These are phyloP conservation scores for Xerocomus potaroensis DNA, from an alignment of 768 basidiomycete species.

Conservation along the genomic window DNA sequence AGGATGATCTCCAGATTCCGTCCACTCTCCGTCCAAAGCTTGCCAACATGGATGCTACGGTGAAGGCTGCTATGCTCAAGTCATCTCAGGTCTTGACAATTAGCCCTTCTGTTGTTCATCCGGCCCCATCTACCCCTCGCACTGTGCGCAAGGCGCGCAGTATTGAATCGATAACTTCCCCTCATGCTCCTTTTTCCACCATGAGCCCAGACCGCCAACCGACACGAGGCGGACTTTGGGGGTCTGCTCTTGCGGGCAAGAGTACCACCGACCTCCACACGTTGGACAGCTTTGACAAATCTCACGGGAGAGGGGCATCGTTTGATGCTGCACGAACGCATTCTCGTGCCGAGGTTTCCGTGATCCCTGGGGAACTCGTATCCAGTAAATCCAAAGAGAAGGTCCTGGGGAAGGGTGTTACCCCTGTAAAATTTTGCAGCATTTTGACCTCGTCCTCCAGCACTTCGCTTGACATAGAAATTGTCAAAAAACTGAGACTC, in stretches of 20 bases:
- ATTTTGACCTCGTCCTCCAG: constrained; percentile 66
- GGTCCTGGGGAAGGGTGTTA: constrained; percentile 45
- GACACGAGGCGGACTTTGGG: constrained; percentile 23
- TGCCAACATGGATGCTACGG: constrained; percentile 72
- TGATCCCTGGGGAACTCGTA: constrained; percentile 33
- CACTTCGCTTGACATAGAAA: constrained; percentile 75
- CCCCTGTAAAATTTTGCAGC: constrained; percentile 64
- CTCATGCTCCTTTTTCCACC: constrained; percentile 37
- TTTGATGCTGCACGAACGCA: constrained; percentile 51
- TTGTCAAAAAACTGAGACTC: constrained; percentile 82
- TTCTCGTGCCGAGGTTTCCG: constrained; percentile 51
- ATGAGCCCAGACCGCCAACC: constrained; percentile 34
- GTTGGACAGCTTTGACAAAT: constrained; percentile 27
- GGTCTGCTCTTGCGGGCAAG: constrained; percentile 27
- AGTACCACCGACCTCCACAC: constrained; percentile 29
- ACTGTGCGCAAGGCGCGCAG: constrained; percentile 67
- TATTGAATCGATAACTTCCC: constrained; percentile 64
- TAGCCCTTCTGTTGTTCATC: constrained; percentile 31
- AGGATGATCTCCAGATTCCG: constrained; percentile 92
- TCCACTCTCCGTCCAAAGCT: constrained; percentile 73
- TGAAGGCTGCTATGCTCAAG: constrained; percentile 91
- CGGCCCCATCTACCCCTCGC: constrained; percentile 44
- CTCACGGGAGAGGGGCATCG: constrained; percentile 58
- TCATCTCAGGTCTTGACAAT: constrained; percentile 65
- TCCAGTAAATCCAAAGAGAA: constrained; percentile 51